Percentiles rank a stretch among this genome's conserved stretches.
Evolutionary conservation across 805 yeast species (phyloP).

Genomic region (Candida tammaniensis): DNA sequence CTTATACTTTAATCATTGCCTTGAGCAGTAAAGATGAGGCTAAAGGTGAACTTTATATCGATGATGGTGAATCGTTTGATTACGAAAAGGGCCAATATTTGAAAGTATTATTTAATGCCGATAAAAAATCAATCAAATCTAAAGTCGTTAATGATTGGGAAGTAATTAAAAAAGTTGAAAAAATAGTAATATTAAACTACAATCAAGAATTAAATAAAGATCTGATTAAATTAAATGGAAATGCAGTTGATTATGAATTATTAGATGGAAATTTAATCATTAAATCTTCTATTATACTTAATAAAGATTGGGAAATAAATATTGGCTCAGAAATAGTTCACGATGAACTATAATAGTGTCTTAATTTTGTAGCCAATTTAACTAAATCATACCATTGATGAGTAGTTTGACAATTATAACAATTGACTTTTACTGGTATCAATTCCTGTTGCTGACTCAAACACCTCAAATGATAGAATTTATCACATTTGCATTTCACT

Average conservation of each 20-base stretch:
- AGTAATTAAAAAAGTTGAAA: conserved; percentile 49
- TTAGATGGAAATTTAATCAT: not conserved
- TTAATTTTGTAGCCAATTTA: conserved; percentile 19
- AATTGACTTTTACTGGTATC: conserved; percentile 15
- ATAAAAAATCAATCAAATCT: conserved; percentile 16
- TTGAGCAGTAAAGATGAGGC: conserved; percentile 50
- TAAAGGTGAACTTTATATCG: conserved; percentile 63
- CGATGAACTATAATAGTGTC: conserved; percentile 24
- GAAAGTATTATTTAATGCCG: conserved; percentile 11
- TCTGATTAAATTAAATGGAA: no score
- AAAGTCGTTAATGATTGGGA: conserved; percentile 2
- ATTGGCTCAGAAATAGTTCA: conserved; percentile 15
- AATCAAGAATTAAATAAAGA: no score
- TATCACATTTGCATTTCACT: conserved; percentile 23
- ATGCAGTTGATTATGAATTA: not conserved
- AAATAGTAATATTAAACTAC: conserved; percentile 48
- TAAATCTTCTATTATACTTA: no score
- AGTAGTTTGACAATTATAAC: no score
- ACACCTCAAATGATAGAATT: conserved; percentile 39
- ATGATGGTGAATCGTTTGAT: conserved; percentile 77
- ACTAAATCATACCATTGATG: conserved; percentile 21
- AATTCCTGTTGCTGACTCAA: conserved; percentile 14
- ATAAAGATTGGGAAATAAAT: conserved; percentile 45
- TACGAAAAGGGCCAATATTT: conserved; percentile 50
- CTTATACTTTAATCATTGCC: conserved; percentile 72